Evolutionary conservation across 2,329 filamentous ascomycete species (phyloP).

Genomic region (Fusarium sororula): DNA sequence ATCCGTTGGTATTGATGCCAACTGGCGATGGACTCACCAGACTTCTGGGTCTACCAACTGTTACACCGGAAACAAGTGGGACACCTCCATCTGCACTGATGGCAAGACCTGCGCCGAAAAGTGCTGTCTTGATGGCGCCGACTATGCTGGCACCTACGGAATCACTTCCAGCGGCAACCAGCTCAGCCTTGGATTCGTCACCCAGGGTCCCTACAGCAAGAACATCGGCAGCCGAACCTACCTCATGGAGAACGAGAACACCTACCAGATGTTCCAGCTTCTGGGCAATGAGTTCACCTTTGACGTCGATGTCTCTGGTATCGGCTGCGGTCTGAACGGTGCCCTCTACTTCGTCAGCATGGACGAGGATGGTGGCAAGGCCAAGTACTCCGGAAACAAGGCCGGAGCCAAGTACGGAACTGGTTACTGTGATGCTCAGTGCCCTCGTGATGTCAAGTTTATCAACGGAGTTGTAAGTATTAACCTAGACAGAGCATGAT

Average conservation of each 20-base stretch:
- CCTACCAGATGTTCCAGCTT: constrained; percentile 73
- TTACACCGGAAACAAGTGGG: constrained; percentile 63
- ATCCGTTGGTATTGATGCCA: constrained; percentile 65
- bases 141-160: constrained; percentile 62
- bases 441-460: constrained; percentile 65
- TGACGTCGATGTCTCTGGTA: constrained; percentile 74
- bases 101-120: constrained; percentile 56
- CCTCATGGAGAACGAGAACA: constrained; percentile 67
- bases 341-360: constrained; percentile 74
- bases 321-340: constrained; percentile 76
- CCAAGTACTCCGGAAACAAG: constrained; percentile 60
- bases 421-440: constrained; percentile 63
- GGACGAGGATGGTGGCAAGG: constrained; percentile 65
- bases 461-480: constrained; percentile 59
- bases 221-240: constrained; percentile 69
- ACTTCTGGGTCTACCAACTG: constrained; percentile 60
- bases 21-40: constrained; percentile 69
- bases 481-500: background rate
- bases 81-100: constrained; percentile 52
- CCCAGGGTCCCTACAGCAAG: constrained; percentile 55
- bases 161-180: constrained; percentile 61
- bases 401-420: constrained; percentile 68
- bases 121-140: constrained; percentile 64
- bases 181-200: constrained; percentile 67
- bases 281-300: constrained; percentile 76